phyloP scores from a whole-genome alignment of 306 rosid species.

The Cicer chorassanicum region DNA sequence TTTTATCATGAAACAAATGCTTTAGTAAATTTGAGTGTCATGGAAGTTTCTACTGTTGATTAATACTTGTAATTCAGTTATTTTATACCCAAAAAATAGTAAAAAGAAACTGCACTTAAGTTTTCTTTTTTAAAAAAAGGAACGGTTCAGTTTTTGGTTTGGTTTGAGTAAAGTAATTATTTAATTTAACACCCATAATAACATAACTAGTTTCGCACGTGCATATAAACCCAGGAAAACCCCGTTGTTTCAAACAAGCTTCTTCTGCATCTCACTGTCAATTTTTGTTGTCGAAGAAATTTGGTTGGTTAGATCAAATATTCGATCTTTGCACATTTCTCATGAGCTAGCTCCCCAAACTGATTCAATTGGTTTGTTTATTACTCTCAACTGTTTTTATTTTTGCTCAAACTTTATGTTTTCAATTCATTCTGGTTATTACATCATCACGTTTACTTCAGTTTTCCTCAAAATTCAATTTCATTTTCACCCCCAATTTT shows the following conservation, averaged over 20 bases:
- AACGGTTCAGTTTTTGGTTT: background rate
- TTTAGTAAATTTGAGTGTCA: no score
- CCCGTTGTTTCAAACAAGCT: constrained; percentile 12
- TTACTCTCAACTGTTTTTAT: background rate
- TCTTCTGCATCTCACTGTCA: background rate
- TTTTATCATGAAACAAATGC: no score
- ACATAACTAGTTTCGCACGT: background rate
- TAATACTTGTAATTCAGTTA: no score
- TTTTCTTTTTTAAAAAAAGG: no score
- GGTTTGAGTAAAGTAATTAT: background rate
- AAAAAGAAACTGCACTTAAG: no score
- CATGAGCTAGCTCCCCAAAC: constrained; percentile 28
- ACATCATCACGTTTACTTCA: background rate
- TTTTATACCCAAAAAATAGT: no score
- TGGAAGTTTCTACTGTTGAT: no score
- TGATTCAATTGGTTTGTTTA: constrained; percentile 39
- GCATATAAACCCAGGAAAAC: constrained; percentile 33
- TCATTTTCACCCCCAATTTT: background rate
- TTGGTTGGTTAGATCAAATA: constrained; percentile 22
- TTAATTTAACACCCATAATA: background rate
- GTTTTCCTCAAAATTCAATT: constrained; percentile 38
- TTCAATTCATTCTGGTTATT: constrained; percentile 5
- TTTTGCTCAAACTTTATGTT: constrained; percentile 2
- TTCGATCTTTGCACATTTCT: constrained; percentile 38
- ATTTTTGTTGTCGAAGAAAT: background rate